phyloP scores from a whole-genome alignment of 306 rosid genomes.

The Vigna hirtella region DNA sequence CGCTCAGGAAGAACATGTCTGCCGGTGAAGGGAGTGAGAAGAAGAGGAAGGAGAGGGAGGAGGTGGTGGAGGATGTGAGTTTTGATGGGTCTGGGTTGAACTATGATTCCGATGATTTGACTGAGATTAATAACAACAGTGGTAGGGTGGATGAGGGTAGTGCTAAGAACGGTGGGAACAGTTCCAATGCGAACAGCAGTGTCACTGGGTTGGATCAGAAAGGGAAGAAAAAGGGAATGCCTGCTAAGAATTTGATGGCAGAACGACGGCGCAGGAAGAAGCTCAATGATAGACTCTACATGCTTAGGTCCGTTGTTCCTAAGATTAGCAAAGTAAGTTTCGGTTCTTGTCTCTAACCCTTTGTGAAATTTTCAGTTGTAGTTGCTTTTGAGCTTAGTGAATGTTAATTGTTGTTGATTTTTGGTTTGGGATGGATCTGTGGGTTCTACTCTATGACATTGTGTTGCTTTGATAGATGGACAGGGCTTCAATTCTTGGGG shows the following conservation, averaged over 20 bases:
- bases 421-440: neutral
- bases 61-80: slow-evolving; percentile 66
- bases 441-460: neutral
- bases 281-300: slow-evolving; percentile 93
- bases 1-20: slow-evolving; percentile 63
- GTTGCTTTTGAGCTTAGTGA: too few species aligned
- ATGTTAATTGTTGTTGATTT: too few species aligned
- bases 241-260: slow-evolving; percentile 98
- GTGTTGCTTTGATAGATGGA: slow-evolving; percentile 71
- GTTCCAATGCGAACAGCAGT: slow-evolving; percentile 66
- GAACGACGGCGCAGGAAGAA: slow-evolving; percentile 97
- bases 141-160: slow-evolving; percentile 54
- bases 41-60: slow-evolving; percentile 58
- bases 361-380: neutral
- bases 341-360: neutral
- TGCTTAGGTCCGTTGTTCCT: slow-evolving; percentile 98
- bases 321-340: slow-evolving; percentile 89
- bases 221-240: slow-evolving; percentile 94
- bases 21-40: slow-evolving; percentile 5
- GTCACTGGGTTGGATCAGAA: slow-evolving; percentile 63
- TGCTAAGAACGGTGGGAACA: slow-evolving; percentile 60
- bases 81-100: slow-evolving; percentile 73
- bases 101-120: slow-evolving; percentile 84
- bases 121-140: slow-evolving; percentile 48
- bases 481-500: slow-evolving; percentile 98